These are phyloP conservation scores for Heteromeles arbutifolia DNA, from an alignment of 306 rosid species.

Conservation along the genomic window DNA sequence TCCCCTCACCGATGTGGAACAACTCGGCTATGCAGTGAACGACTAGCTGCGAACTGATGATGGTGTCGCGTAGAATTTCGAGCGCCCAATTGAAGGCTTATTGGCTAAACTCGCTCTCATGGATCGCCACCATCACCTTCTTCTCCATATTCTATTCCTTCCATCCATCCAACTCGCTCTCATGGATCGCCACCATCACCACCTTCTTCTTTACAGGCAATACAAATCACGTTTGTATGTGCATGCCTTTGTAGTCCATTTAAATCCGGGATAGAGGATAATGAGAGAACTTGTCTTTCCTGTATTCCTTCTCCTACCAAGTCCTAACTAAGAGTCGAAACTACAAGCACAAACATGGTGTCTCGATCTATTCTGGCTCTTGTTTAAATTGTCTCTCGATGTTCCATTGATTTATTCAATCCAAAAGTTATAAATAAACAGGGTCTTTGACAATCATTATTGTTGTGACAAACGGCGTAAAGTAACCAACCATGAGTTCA, in stretches of 20 bases:
- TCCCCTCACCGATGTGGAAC: too few species aligned
- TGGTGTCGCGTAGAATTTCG: constrained; percentile 10
- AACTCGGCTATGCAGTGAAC: constrained; percentile 29
- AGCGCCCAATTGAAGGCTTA: constrained; percentile 27
- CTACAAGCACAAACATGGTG: not conserved
- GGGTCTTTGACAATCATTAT: too few species aligned
- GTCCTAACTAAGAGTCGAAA: not conserved
- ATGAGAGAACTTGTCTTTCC: not conserved
- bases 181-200: too few species aligned
- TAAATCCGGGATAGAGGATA: too few species aligned
- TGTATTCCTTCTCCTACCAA: not conserved
- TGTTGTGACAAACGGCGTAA: too few species aligned
- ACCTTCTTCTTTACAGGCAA: not conserved
- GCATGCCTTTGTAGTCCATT: not conserved
- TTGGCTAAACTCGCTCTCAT: constrained; percentile 26
- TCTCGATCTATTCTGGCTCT: not conserved
- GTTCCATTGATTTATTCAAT: too few species aligned
- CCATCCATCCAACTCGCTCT: too few species aligned
- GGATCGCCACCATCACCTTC: constrained; percentile 28
- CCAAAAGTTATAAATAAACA: too few species aligned
- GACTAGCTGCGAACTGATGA: constrained; percentile 15
- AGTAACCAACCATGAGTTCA: too few species aligned
- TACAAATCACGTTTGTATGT: not conserved
- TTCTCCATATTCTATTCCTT: constrained; percentile 1
- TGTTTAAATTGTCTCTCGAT: too few species aligned